Percentiles rank a stretch among this genome's conserved stretches.
These are phyloP conservation scores for Penicillium sp. DNA, from an alignment of 2,329 filamentous ascomycete species.

Conservation along the genomic window DNA sequence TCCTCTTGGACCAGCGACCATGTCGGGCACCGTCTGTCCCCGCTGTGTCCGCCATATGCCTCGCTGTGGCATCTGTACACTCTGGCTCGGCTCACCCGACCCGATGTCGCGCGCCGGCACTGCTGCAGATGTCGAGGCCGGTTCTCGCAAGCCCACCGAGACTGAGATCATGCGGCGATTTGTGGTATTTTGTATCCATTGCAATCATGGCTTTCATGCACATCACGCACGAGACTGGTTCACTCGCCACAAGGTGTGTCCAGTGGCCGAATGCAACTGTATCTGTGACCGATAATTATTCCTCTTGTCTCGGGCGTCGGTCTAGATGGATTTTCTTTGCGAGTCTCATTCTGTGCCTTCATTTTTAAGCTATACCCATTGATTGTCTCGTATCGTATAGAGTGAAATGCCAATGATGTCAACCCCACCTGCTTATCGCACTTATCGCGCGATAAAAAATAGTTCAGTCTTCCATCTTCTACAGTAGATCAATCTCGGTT, in stretches of 20 bases:
- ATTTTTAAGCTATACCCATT: constrained; percentile 1
- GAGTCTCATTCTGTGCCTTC: not conserved
- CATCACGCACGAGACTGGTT: constrained; percentile 61
- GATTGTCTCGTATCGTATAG: not conserved
- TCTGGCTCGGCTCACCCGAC: constrained; percentile 57
- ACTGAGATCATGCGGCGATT: constrained; percentile 50
- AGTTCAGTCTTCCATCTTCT: not conserved
- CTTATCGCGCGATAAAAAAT: not conserved
- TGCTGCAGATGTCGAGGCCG: constrained; percentile 30
- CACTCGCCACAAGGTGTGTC: constrained; percentile 35
- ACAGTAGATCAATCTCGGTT: too few relatives aligned
- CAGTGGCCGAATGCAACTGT: constrained; percentile 39
- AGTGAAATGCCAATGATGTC: not conserved
- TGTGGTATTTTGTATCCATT: constrained; percentile 57
- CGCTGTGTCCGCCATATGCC: constrained; percentile 59
- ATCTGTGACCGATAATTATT: constrained; percentile 35
- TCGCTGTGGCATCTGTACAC: constrained; percentile 56
- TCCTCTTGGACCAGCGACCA: constrained; percentile 31
- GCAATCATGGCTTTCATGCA: constrained; percentile 59
- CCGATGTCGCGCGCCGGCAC: constrained; percentile 42
- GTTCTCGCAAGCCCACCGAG: constrained; percentile 23
- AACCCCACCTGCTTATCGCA: not conserved
- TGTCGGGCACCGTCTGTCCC: constrained; percentile 53
- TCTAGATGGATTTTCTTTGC: constrained; percentile 2
- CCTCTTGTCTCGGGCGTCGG: not conserved